Base-by-base conservation (phyloP, 768 basidiomycete species). In the Auricularia sp. region DNA sequence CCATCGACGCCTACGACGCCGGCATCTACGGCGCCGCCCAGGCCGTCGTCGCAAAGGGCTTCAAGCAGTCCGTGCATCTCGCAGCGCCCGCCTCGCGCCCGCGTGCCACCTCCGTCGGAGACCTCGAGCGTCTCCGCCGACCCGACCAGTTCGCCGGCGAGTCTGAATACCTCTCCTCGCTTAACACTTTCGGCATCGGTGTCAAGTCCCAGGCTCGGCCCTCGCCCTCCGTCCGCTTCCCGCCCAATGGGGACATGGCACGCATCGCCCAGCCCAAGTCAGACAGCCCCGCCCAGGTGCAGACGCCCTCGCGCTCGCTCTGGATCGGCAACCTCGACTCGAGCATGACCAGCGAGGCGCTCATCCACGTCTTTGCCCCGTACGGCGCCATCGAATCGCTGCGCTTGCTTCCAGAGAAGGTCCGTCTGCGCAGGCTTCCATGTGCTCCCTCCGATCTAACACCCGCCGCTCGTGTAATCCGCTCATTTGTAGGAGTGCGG, bases 311-410 rank as follows among this genome's bases (percentile, higher is more conserved):
- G 11, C 88, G 97, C 62, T 95, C 93, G 39, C 80, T 99, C 35
- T 99, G 97, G 96, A 97, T 99, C 72, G 97, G 97, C 61, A 98
- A 98, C 76, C 80, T 99, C 62, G 97, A 98, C 75, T 92, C 90
- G 69, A 90, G 89, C 63, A 92, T 96, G 64, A 94, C 94, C 2
- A 92, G 92, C 70, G 92, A 95, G 73, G 92, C 97, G 72, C 86
- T 99, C 64, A 92, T 97, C 64, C 88, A 91, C 68, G 92, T 97
- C 34, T 99, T 99, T 76, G 90, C 93, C 34, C 90, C 91, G 0
- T 99, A 99, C 73, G 97, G 97, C 64, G 91, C 94, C 39, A 98
- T 99, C 69, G 97, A 99, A 78, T 94, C 92, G 71, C 77, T 99
- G 73, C 81, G 97, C 70, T 81, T 99, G 71, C 80, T 99, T 64